Base-by-base conservation (phyloP, 257 asterid genomes). In the Capsicum chinense region DNA sequence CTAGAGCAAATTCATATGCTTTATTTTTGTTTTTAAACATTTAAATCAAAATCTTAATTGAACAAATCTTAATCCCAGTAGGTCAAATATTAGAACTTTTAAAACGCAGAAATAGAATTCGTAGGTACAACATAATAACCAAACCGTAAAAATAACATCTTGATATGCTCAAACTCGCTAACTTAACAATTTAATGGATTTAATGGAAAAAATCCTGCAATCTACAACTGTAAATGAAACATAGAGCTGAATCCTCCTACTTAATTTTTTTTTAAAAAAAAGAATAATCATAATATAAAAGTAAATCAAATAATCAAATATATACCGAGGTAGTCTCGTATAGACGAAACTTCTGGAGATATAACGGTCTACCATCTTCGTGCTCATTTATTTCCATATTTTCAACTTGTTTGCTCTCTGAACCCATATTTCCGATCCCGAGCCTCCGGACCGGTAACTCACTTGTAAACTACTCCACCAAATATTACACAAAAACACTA, bases 321-420 rank as follows among this genome's bases (percentile, higher is more conserved):
- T 47, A 89, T 94, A 97, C 99, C 98, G 99, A 92, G 68, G 88
- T 88, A 83, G 99, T 94, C 86, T 94, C 97, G 21, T 94, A 95
- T 71, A 95, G 97, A 87, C 89, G 93, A 92, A 92, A 96, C 79
- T 93, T 94, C 78, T 94, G 97, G 85, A 93, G 82, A 86, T 83
- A 88, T 58, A 67, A 39, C 58, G 86, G 81, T 82, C 85, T 85
- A 44, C 66, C 73, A 81, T 81, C 83, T 35, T 83, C 84, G 69
- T 58, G 78, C 60, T 60, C 60, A 71, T 90, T 90, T 79, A 66
- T 66, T 64, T 52, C 58, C 3, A 9, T 90, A 79, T 76, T 66
- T 64, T 52, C 66, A 10, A 7, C 39, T 7, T 33, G 74, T 19
- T 39, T 26, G 48, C 83, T 80, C 79, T 90, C 95, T 71, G 73